These are phyloP conservation scores for Rhodotorula taiwanensis DNA, from an alignment of 768 basidiomycete genomes.

Conservation along the genomic window DNA sequence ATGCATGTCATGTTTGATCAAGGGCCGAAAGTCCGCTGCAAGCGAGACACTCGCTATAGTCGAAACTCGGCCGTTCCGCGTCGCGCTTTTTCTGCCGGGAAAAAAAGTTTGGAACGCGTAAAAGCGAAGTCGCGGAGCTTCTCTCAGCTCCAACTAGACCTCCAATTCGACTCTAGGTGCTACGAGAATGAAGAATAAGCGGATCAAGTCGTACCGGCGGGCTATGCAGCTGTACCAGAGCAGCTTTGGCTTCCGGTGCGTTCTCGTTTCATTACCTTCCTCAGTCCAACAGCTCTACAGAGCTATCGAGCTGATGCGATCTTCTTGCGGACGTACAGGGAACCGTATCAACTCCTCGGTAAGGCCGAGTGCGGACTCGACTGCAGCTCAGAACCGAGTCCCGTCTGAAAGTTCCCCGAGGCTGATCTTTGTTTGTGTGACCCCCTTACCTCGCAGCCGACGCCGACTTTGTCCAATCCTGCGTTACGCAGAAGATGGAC, in stretches of 20 bases:
- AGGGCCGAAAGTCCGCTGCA: no score
- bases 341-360: constrained; percentile 92
- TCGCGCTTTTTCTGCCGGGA: neutral
- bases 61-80: neutral
- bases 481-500: constrained; percentile 65
- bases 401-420: no score
- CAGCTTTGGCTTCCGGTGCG: constrained; percentile 70
- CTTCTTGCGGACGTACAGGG: constrained; percentile 37
- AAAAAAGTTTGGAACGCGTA: no score
- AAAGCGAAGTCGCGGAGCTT: no score
- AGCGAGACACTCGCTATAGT: no score
- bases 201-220: constrained; percentile 88
- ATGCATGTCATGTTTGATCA: no score
- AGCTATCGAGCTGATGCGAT: neutral
- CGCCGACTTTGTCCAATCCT: constrained; percentile 68
- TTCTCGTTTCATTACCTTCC: neutral
- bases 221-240: constrained; percentile 84
- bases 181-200: constrained; percentile 87
- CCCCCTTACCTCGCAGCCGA: constrained; percentile 58
- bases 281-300: neutral
- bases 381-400: neutral
- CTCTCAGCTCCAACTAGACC: no score
- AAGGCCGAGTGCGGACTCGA: no score
- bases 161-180: no score
- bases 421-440: no score